Conservation (phyloP, 2,329 filamentous ascomycete species). For the Canariomyces notabilis region DNA sequence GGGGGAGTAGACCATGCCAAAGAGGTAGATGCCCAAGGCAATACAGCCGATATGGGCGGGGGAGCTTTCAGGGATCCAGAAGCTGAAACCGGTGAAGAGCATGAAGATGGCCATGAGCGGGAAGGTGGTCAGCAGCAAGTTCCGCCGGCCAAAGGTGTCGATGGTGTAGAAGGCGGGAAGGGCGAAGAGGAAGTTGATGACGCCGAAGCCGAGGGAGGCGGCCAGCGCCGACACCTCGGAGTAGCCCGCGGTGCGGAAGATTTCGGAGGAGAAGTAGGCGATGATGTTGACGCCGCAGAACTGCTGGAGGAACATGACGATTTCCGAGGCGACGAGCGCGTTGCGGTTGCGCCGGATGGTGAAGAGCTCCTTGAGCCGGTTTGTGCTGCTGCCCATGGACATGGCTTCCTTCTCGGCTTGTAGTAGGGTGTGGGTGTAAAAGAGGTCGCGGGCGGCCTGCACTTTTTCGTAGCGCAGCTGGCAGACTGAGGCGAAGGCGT, state of each 20-base stretch:
- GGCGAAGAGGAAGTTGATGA: conserved; percentile 62
- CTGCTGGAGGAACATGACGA: conserved; percentile 66
- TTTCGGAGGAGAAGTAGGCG: conserved; percentile 41
- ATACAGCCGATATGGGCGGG: conserved; percentile 41
- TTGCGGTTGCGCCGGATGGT: conserved; percentile 58
- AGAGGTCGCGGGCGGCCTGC: conserved; percentile 52
- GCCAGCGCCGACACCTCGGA: conserved; percentile 47
- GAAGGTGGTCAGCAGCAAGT: conserved; percentile 59
- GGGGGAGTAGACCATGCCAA: conserved; percentile 48
- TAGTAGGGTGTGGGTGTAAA: conserved; percentile 53
- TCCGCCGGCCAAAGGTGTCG: conserved; percentile 62
- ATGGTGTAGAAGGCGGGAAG: conserved; percentile 61
- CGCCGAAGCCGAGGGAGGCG: conserved; percentile 58
- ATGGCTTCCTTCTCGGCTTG: conserved; percentile 51
- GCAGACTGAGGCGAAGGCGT: conserved; percentile 45
- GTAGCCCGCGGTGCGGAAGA: conserved; percentile 54
- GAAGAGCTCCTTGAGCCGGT: conserved; percentile 52
- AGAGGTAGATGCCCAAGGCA: conserved; percentile 46
- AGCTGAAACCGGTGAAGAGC: conserved; percentile 44
- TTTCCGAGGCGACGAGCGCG: conserved; percentile 54
- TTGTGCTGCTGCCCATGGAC: conserved; percentile 40
- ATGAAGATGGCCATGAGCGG: conserved; percentile 55
- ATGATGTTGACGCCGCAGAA: conserved; percentile 32
- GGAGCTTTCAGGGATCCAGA: conserved; percentile 37
- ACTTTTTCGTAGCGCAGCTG: conserved; percentile 46